Percentiles rank a stretch among this genome's conserved stretches.
phyloP scores from a whole-genome alignment of 441 rosid species.

The Codiaeum variegatum region DNA sequence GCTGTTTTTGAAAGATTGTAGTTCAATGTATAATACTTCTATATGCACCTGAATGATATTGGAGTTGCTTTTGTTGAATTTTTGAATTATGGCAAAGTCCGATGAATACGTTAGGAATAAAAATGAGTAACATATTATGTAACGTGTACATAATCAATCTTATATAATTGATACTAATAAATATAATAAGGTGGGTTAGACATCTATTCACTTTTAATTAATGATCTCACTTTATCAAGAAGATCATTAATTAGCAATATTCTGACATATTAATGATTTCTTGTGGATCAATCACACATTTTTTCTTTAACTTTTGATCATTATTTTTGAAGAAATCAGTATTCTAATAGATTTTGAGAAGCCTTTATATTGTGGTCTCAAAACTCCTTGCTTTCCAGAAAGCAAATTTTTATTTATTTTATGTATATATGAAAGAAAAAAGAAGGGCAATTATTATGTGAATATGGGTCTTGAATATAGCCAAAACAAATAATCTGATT shows the following conservation, averaged over 20 bases:
- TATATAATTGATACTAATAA: not conserved
- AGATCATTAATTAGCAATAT: constrained; percentile 7
- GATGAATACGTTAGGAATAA: not conserved
- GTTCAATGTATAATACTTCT: not conserved
- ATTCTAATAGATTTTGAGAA: constrained; percentile 14
- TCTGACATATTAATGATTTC: constrained; percentile 9
- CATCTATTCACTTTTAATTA: constrained; percentile 10
- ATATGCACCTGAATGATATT: constrained; percentile 10
- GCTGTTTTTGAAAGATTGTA: not conserved
- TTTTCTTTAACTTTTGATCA: constrained; percentile 13
- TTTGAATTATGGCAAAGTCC: constrained; percentile 9
- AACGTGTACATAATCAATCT: not conserved
- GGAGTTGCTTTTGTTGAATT: constrained; percentile 29
- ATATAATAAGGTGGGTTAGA: not conserved
- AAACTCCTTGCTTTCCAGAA: constrained; percentile 13
- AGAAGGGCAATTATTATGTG: not conserved
- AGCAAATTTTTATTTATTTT: not conserved
- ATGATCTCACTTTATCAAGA: constrained; percentile 2
- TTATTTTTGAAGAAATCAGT: constrained; percentile 4
- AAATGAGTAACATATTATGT: not conserved
- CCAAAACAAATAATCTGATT: not conserved
- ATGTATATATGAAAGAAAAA: not conserved
- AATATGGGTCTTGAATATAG: not conserved
- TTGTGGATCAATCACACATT: constrained; percentile 7
- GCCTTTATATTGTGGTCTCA: constrained; percentile 10